Base-by-base conservation (phyloP, 78 protist species). In the Tieghemostelium lacteum region DNA sequence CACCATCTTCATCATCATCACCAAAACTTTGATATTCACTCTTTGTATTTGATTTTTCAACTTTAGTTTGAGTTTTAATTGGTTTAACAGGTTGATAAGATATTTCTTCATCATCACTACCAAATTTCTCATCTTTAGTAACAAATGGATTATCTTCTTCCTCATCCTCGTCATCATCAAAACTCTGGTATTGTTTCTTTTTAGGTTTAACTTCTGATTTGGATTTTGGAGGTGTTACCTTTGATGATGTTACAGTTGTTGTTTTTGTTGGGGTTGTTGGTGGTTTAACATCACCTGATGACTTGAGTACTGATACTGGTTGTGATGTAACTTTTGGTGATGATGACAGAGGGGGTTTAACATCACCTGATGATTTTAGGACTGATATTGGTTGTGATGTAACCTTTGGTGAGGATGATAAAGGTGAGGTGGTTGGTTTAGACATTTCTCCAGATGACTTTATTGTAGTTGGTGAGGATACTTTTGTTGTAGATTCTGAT, bases 111-210 rank as follows among this genome's bases (percentile, higher is more conserved):
- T 14, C 6, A 45, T 45, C 6, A 45, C 52, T 10, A 45, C 10
- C 52, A 45, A 14, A 45, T 45, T 45, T 6, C 10, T 71, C 77
- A 71, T 71, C 64, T 71, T 71, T 71, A 22, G 60, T 28, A 3
- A 71, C 77, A 2, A 71, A 12, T 33, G 50, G 14, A 52, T 71
- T 71, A 50, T 60, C 29, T 26, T 52, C 42, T 0, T 71, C 63
- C 0, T 69, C 76, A 19, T 70, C 42, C 19, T 49, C 73, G n/a
- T 65, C 74, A 33, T 52, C 40, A 3, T 69, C 77, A 33, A 31
- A n/a, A 52, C 28, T 36, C 50, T 71, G 26, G 50, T 14, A 45
- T 45, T 6, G 52, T 14, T 45, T 45, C 6, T 14, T 45, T 45
- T 45, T 10, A 45, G 6, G n/a, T 14, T 14, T 45, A 45, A 14